Base-by-base conservation (phyloP, 1,139 yeast genomes). In the Kurtzmaniella natalensis region DNA sequence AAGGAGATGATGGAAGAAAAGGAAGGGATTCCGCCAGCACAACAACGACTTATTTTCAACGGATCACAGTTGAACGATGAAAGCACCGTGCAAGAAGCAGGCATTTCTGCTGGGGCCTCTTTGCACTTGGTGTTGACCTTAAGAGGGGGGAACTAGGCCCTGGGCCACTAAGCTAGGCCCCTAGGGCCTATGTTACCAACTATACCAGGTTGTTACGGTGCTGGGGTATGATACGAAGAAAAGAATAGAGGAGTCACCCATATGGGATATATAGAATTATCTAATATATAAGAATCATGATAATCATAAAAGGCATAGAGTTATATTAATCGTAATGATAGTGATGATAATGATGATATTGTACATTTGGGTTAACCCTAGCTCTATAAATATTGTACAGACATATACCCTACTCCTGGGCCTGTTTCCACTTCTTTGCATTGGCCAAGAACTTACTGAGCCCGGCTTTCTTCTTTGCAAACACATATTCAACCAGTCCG, bases 21-120 rank as follows among this genome's bases (percentile, higher is more conserved):
- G 53, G 98, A 92, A 57, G 98, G 98, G 3, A 92, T 92, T 39
- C 96, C 97, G 4, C 97, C 98, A 15, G 79, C 87, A 21, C 98
- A 92, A 60, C 98, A 92, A 58, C 74, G 96, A 47, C 75, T 92
- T 45, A 83, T 92, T 51, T 88, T 78, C 61, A 81, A 85, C 40
- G 98, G 98, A 15, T 85, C 88, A 49, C 96, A 89, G 62, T 76
- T 92, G 80, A 81, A 80, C 45, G 95, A 86, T 51, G 85, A 81
- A 20, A 70, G 73, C 48, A 77, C 88, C 1, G 78, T 84, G 9
- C 75, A 68, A 35, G 77, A 73, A 34, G 82, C 87, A 41, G 85
- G 85, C 4, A 71, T 77, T 31, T 64, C 58, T 32, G 78, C 86
- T 2, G 96, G 96, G 8, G 76, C 92, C 33, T 86, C 87, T 34